phyloP scores from a whole-genome alignment of 2,329 filamentous ascomycete species.

The Arthrinium puccinioides region DNA sequence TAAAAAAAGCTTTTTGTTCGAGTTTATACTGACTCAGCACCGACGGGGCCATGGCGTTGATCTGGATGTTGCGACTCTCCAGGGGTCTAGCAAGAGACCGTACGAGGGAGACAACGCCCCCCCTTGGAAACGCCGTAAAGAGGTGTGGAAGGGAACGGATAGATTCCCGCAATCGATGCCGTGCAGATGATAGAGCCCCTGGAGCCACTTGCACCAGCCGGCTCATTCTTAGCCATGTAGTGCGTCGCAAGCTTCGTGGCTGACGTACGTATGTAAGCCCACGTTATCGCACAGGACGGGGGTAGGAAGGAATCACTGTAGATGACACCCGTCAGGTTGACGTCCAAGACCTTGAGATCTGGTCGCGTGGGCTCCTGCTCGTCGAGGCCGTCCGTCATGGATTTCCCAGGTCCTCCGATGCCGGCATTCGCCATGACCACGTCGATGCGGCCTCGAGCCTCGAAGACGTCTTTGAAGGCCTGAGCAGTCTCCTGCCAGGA shows the following conservation, averaged over 20 bases:
- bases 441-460: slow-evolving; percentile 29
- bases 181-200: slow-evolving; percentile 44
- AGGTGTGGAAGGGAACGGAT: slow-evolving; percentile 42
- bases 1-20: too few species aligned
- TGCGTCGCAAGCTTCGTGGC: slow-evolving; percentile 41
- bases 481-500: slow-evolving; percentile 28
- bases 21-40: too few species aligned
- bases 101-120: slow-evolving; percentile 40
- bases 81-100: slow-evolving; percentile 35
- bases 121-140: slow-evolving; percentile 41
- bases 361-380: slow-evolving; percentile 18
- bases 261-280: slow-evolving; percentile 13
- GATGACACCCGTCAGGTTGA: slow-evolving; percentile 31
- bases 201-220: slow-evolving; percentile 16
- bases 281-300: too few species aligned
- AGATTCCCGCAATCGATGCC: slow-evolving; percentile 44
- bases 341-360: slow-evolving; percentile 16
- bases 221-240: slow-evolving; percentile 39
- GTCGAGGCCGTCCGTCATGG: slow-evolving; percentile 14
- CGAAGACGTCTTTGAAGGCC: slow-evolving; percentile 24
- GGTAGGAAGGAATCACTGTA: slow-evolving; percentile 28
- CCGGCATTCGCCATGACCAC: slow-evolving; percentile 44
- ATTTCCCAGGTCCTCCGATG: slow-evolving; percentile 32
- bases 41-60: slow-evolving; percentile 43
- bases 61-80: slow-evolving; percentile 33